These are phyloP conservation scores for Fusarium gaditjirri DNA, from an alignment of 2,329 filamentous ascomycete genomes.

Conservation along the genomic window DNA sequence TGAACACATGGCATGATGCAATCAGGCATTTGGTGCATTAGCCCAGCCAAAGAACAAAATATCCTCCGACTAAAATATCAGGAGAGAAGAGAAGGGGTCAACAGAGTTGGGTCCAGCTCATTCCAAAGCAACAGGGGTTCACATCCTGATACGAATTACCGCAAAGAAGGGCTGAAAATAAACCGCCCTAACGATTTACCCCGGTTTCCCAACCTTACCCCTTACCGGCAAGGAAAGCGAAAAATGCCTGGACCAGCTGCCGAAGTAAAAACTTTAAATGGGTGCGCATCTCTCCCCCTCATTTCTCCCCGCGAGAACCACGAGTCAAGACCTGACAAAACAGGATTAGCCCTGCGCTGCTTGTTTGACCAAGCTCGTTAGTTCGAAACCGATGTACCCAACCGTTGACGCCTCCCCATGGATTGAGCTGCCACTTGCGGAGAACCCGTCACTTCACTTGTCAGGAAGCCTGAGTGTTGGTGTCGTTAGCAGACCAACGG, in stretches of 20 bases:
- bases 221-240: not conserved
- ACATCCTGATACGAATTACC: not conserved
- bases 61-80: not conserved
- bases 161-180: not conserved
- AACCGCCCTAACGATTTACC: not conserved
- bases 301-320: not conserved
- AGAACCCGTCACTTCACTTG: not conserved
- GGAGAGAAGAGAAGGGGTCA: not conserved
- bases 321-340: not conserved
- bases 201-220: not conserved
- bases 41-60: not conserved
- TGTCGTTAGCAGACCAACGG: not conserved
- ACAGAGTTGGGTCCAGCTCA: not conserved
- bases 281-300: not conserved
- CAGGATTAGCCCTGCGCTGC: not conserved
- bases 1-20: not conserved
- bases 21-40: not conserved
- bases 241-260: not conserved
- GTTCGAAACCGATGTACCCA: not conserved
- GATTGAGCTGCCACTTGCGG: not conserved
- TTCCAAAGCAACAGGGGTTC: not conserved
- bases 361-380: conserved; percentile 3
- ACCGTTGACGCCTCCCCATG: not conserved
- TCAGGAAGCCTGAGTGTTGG: not conserved
- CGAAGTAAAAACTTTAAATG: conserved; percentile 1